These are phyloP conservation scores for Pleurotus cornucopiae DNA, from an alignment of 768 basidiomycete species.

Conservation along the genomic window DNA sequence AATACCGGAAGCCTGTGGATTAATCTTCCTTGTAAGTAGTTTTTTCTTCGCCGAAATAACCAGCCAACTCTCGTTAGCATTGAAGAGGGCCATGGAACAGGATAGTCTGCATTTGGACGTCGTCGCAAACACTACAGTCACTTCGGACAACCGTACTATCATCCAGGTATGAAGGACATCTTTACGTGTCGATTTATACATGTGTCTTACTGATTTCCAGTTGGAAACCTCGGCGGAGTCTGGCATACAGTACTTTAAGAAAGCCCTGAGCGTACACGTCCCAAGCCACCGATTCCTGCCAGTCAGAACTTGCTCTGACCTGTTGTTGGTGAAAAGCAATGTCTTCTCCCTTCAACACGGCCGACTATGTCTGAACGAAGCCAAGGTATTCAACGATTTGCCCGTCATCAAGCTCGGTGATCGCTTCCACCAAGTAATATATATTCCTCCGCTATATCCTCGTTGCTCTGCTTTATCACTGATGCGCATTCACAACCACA, in stretches of 20 bases:
- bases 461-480: not conserved
- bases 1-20: slow-evolving; percentile 75
- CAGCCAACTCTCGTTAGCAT: slow-evolving; percentile 39
- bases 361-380: slow-evolving; percentile 77
- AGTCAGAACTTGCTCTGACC: slow-evolving; percentile 82
- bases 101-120: slow-evolving; percentile 90
- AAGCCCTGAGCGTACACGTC: slow-evolving; percentile 91
- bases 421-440: slow-evolving; percentile 86
- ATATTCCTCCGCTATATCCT: not conserved
- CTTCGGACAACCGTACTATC: slow-evolving; percentile 81
- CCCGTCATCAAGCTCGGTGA: slow-evolving; percentile 96
- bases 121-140: slow-evolving; percentile 87
- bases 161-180: slow-evolving; percentile 49
- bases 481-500: slow-evolving; percentile 14
- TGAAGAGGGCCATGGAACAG: slow-evolving; percentile 85
- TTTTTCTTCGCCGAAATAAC: not conserved
- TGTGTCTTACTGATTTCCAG: slow-evolving; percentile 21
- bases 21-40: slow-evolving; percentile 58
- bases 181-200: not conserved
- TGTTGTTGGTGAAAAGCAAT: slow-evolving; percentile 87
- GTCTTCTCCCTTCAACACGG: slow-evolving; percentile 90
- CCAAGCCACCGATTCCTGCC: slow-evolving; percentile 92
- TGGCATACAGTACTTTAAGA: slow-evolving; percentile 89
- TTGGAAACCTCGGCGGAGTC: slow-evolving; percentile 92
- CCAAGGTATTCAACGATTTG: slow-evolving; percentile 77